Evolutionary conservation across 1,284 basidiomycete species (phyloP).

Genomic region (Moesziomyces globuligerus): DNA sequence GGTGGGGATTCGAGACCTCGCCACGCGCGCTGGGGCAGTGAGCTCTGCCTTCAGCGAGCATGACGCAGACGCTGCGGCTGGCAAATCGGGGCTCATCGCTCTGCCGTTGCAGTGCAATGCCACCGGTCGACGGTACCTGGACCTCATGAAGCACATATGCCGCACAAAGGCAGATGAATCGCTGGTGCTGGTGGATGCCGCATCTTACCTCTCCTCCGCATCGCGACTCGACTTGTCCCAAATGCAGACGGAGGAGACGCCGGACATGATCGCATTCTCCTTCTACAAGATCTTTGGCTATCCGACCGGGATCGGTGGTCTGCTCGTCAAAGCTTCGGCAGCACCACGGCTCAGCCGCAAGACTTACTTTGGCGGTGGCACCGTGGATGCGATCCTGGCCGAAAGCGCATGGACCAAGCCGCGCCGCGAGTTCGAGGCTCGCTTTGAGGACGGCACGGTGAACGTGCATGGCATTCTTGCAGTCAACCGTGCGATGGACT

Average conservation of each 20-base stretch:
- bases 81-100: slow-evolving; percentile 20
- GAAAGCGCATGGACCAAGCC: slow-evolving; percentile 38
- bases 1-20: slow-evolving; percentile 49
- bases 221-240: slow-evolving; percentile 13
- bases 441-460: slow-evolving; percentile 53
- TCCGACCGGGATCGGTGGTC: slow-evolving; percentile 52
- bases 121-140: slow-evolving; percentile 39
- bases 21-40: slow-evolving; percentile 6
- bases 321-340: slow-evolving; percentile 41
- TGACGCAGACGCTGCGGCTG: neutral
- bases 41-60: slow-evolving; percentile 11
- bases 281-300: slow-evolving; percentile 60
- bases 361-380: slow-evolving; percentile 51
- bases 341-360: slow-evolving; percentile 31
- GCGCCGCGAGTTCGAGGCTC: slow-evolving; percentile 24
- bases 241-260: slow-evolving; percentile 12
- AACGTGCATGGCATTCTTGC: slow-evolving; percentile 55
- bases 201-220: slow-evolving; percentile 53
- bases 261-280: slow-evolving; percentile 53
- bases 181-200: slow-evolving; percentile 47
- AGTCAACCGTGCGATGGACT: slow-evolving; percentile 35
- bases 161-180: slow-evolving; percentile 3
- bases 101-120: slow-evolving; percentile 59
- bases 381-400: slow-evolving; percentile 42
- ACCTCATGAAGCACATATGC: slow-evolving; percentile 22